Evolutionary conservation across 139 green algal genomes (phyloP).

Genomic region (Spirogloea muscicola): DNA sequence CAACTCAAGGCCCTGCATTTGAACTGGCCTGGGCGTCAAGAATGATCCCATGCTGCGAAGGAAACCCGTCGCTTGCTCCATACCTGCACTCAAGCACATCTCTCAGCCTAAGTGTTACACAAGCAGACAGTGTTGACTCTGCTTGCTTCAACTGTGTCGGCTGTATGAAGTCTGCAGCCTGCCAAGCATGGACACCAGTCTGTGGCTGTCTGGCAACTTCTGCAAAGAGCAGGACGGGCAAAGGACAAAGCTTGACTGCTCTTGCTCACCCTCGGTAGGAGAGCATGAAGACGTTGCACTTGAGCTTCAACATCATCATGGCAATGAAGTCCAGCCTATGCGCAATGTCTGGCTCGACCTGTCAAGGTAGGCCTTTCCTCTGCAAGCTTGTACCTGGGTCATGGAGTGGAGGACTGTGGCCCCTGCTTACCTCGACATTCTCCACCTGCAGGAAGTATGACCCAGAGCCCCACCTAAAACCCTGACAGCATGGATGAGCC

Average conservation of each 20-base stretch:
- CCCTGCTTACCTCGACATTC: too few relatives aligned
- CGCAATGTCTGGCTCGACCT: slow-evolving; percentile 54
- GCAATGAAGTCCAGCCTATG: slow-evolving; percentile 45
- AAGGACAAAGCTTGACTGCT: neutral
- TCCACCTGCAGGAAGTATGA: neutral
- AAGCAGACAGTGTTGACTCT: slow-evolving; percentile 10
- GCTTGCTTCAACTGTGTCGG: neutral
- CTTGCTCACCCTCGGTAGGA: slow-evolving; percentile 50
- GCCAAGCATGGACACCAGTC: neutral
- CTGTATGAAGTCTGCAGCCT: neutral
- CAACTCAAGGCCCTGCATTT: too few relatives aligned
- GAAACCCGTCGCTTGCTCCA: slow-evolving; percentile 41
- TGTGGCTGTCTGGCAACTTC: neutral
- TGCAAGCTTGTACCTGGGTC: too few relatives aligned
- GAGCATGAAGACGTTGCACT: slow-evolving; percentile 54
- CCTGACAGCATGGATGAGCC: neutral
- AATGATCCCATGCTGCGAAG: slow-evolving; percentile 39
- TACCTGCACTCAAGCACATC: slow-evolving; percentile 23
- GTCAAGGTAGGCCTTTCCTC: too few relatives aligned
- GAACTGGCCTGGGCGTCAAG: slow-evolving; percentile 50
- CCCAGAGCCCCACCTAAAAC: neutral
- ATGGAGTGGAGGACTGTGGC: too few relatives aligned
- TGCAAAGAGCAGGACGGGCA: neutral
- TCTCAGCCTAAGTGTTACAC: neutral
- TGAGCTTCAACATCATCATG: slow-evolving; percentile 32